These are phyloP conservation scores for Claviceps lovelessii DNA, from an alignment of 2,329 filamentous ascomycete genomes.

Conservation along the genomic window DNA sequence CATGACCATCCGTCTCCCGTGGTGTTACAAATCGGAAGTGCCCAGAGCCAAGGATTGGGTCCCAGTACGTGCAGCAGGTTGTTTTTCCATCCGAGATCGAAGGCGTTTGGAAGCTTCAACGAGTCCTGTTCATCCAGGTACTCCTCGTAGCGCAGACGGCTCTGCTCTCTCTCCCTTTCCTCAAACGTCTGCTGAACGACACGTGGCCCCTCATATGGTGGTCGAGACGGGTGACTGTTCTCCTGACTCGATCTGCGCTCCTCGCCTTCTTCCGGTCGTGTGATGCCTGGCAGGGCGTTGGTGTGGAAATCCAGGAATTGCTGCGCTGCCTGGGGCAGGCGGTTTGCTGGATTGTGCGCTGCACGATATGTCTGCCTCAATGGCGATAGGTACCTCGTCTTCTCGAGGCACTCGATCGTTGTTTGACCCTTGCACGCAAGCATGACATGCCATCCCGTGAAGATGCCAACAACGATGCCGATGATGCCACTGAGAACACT, in stretches of 20 bases:
- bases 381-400: conserved; percentile 81
- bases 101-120: conserved; percentile 78
- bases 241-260: conserved; percentile 24
- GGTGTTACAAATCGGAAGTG: conserved; percentile 68
- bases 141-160: conserved; percentile 42
- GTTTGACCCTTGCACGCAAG: conserved; percentile 69
- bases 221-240: background rate
- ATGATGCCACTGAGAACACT: conserved; percentile 83
- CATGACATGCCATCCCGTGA: conserved; percentile 83
- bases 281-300: conserved; percentile 66
- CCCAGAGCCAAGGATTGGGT: conserved; percentile 56
- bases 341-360: conserved; percentile 37
- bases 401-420: conserved; percentile 92
- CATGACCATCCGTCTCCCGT: conserved; percentile 88
- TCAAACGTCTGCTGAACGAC: conserved; percentile 37
- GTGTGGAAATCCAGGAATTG: conserved; percentile 71
- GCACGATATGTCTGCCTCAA: conserved; percentile 56
- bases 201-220: conserved; percentile 17
- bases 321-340: conserved; percentile 42
- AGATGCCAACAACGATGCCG: conserved; percentile 72
- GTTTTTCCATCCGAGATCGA: conserved; percentile 70
- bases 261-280: conserved; percentile 70
- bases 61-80: conserved; percentile 80
- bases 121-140: conserved; percentile 88
- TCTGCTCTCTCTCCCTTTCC: conserved; percentile 40